Evolutionary conservation across 2,329 filamentous ascomycete genomes (phyloP), one percentile per base, ranked within the genome.

Genomic region (Colletotrichum noveboracense): DNA sequence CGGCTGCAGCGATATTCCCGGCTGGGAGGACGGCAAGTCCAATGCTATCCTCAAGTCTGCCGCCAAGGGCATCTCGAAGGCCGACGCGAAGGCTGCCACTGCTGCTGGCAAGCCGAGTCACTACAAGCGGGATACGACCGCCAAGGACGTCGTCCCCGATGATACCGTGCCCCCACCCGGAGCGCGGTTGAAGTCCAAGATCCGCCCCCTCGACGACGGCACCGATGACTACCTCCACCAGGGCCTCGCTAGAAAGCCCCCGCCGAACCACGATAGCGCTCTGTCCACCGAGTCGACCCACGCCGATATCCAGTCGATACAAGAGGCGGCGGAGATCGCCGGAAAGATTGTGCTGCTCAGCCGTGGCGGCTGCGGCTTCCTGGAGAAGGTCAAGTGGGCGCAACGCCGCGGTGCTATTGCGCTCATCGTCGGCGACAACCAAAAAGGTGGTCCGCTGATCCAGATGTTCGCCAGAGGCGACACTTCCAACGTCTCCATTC

Each of bases 381-480:
- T 98, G 76, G 96, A 98, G 82, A 99, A 99, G 85, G 95, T 97
- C 78, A 96, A 97, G 87, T 99, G 97, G 97, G 95, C 94, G 14
- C 97, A 99, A 84, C 91, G 96, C 76, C 92, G 97, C 81, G 97
- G 97, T 28, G 97, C 94, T 24, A 90, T 96, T 75, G 97, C 95
- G 43, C 88, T 99, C 76, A 97, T 99, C 78, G 96, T 99, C 5
- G 97, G 97, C 30, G 97, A 99, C 83, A 94, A 98, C 83, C 94
- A 95, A 74, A 94, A 95, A 76, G 96, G 96, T 60, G 96, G 96
- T 6, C 94, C 94, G 43, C 87, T 99, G 76, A 95, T 98, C 66
- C 97, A 97, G 80, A 99, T 99, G 97, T 98, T 98, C 84, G 97
- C 97, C n/a, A 93, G 95, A 80, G 97, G 96, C 48, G 96, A 98